Conservation (phyloP, 2,329 filamentous ascomycete species). For the Cladophialophora psammophila region DNA sequence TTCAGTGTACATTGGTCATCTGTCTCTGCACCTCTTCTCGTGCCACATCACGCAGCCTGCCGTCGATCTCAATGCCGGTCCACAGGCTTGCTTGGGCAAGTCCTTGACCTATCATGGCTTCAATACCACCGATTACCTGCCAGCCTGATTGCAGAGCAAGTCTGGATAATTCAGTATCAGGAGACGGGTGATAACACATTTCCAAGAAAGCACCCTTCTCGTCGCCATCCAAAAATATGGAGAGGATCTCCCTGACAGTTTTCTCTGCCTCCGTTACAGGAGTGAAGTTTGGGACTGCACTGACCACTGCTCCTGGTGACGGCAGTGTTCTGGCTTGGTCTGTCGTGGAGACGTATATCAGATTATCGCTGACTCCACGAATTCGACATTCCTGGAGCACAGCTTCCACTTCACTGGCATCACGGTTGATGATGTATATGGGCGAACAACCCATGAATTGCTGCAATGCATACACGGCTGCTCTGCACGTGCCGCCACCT, state of each 20-base stretch:
- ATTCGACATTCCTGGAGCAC: constrained; percentile 70
- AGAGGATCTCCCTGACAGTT: constrained; percentile 62
- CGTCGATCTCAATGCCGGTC: constrained; percentile 67
- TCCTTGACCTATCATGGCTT: constrained; percentile 79
- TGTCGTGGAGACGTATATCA: constrained; percentile 68
- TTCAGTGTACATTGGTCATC: constrained; percentile 13
- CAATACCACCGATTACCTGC: constrained; percentile 77
- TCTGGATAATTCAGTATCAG: constrained; percentile 71
- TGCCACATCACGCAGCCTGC: constrained; percentile 43
- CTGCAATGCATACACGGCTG: constrained; percentile 76
- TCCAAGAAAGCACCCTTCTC: constrained; percentile 75
- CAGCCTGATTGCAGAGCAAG: constrained; percentile 69
- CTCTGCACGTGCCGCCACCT: constrained; percentile 79
- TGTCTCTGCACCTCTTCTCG: constrained; percentile 21
- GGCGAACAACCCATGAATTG: constrained; percentile 71
- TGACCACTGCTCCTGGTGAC: constrained; percentile 71
- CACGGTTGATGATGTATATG: constrained; percentile 81
- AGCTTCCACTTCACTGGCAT: constrained; percentile 69
- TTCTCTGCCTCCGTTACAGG: constrained; percentile 70
- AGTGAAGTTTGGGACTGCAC: constrained; percentile 78
- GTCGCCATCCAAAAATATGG: constrained; percentile 48
- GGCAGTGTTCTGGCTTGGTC: constrained; percentile 67
- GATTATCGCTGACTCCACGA: constrained; percentile 65
- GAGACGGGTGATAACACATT: constrained; percentile 82
- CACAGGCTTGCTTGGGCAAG: constrained; percentile 70